These are phyloP conservation scores for Fusarium compactum DNA, from an alignment of 2,329 filamentous ascomycete species.

Conservation along the genomic window DNA sequence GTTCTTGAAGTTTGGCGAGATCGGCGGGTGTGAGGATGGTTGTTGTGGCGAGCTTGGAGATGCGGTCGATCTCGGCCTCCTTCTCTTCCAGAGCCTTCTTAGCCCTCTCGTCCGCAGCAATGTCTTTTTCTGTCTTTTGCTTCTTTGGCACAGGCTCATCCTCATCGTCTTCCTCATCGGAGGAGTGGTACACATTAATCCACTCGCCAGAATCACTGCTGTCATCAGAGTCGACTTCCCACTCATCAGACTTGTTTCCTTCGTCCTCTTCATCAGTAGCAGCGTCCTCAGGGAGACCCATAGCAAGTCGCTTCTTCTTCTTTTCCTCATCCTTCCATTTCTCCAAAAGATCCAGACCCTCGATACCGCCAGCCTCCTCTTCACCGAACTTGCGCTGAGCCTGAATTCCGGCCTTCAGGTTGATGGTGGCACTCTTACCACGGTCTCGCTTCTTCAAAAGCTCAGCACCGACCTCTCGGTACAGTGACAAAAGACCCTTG, in stretches of 20 bases:
- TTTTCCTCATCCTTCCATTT: conserved; percentile 94
- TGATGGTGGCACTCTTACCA: conserved; percentile 90
- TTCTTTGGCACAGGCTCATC: conserved; percentile 72
- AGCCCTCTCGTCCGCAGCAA: conserved; percentile 57
- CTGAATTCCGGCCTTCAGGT: conserved; percentile 79
- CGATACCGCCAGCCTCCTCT: conserved; percentile 82
- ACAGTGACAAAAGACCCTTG: conserved; percentile 89
- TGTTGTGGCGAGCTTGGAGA: conserved; percentile 87
- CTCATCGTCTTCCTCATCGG: conserved; percentile 76
- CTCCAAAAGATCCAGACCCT: conserved; percentile 90
- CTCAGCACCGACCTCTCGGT: conserved; percentile 90
- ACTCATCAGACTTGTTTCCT: conserved; percentile 66
- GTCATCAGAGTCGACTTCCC: conserved; percentile 71
- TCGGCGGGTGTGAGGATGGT: conserved; percentile 96
- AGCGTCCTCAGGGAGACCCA: conserved; percentile 72
- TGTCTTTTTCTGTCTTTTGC: conserved; percentile 52
- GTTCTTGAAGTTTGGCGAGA: conserved; percentile 91
- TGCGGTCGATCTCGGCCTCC: conserved; percentile 61
- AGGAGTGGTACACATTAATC: conserved; percentile 90
- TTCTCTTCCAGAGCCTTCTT: conserved; percentile 51
- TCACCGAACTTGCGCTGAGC: conserved; percentile 86
- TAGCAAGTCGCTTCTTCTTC: conserved; percentile 76
- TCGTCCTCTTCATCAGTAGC: conserved; percentile 71
- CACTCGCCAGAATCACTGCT: conserved; percentile 84
- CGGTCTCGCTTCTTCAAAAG: conserved; percentile 90